Evolutionary conservation across 2,329 filamentous ascomycete genomes (phyloP).

Genomic region (Bipolaris zeicola): DNA sequence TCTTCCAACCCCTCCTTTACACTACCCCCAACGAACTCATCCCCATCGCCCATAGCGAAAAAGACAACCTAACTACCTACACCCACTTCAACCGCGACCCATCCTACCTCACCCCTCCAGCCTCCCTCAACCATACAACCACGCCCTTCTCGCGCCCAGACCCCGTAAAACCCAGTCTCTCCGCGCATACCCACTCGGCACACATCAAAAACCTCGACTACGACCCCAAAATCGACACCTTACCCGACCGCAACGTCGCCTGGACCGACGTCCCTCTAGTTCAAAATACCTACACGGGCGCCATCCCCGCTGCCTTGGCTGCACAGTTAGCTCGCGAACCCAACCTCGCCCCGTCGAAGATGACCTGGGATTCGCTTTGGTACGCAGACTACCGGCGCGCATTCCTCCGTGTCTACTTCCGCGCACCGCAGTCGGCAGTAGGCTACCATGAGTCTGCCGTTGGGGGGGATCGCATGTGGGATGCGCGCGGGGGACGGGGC

Average conservation of each 20-base stretch:
- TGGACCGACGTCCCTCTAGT: constrained; percentile 54
- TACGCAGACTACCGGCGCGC: constrained; percentile 56
- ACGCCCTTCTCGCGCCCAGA: constrained; percentile 43
- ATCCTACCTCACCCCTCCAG: constrained; percentile 49
- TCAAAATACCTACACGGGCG: constrained; percentile 56
- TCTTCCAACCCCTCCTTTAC: constrained; percentile 50
- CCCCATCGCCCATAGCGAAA: constrained; percentile 37
- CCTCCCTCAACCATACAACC: constrained; percentile 33
- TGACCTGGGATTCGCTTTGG: constrained; percentile 57
- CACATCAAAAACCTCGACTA: constrained; percentile 40
- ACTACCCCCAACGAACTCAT: constrained; percentile 36
- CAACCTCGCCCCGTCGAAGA: constrained; percentile 30
- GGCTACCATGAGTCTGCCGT: constrained; percentile 53
- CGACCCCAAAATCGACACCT: constrained; percentile 46
- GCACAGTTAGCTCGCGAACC: constrained; percentile 41
- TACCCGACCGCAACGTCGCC: constrained; percentile 49
- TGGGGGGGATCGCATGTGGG: constrained; percentile 56
- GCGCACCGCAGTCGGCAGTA: constrained; percentile 50
- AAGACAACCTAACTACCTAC: constrained; percentile 46
- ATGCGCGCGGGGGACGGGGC: constrained; percentile 58
- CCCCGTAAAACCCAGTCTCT: constrained; percentile 30
- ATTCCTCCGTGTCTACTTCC: constrained; percentile 57
- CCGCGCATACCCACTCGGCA: constrained; percentile 35
- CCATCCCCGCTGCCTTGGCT: constrained; percentile 54
- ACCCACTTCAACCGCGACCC: constrained; percentile 37